Evolutionary conservation across 2,329 filamentous ascomycete species (phyloP).

Genomic region (Fusarium sp.): DNA sequence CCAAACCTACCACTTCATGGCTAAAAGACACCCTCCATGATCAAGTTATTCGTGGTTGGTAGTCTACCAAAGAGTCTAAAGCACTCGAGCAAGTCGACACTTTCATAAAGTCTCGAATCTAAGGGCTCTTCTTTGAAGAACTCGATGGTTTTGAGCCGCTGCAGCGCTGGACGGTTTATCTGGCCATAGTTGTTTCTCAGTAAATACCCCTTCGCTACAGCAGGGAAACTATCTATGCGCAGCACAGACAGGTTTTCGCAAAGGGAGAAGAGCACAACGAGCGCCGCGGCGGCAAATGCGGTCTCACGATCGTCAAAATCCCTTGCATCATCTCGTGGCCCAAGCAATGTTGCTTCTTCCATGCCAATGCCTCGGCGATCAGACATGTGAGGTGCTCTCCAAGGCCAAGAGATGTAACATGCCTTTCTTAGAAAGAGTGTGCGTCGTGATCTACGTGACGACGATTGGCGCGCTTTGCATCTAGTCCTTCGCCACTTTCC

Average conservation of each 20-base stretch:
- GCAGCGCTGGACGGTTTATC: not conserved
- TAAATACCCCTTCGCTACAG: constrained; percentile 1
- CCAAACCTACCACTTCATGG: not conserved
- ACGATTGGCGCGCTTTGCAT: constrained; percentile 20
- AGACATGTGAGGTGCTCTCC: not conserved
- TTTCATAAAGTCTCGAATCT: not conserved
- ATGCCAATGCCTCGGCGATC: constrained; percentile 10
- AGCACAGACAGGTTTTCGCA: constrained; percentile 10
- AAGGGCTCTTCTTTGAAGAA: not conserved
- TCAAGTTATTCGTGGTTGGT: not conserved
- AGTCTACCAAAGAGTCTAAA: constrained; percentile 12
- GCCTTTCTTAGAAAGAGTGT: constrained; percentile 2
- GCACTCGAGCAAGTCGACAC: not conserved
- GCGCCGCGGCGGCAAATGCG: not conserved
- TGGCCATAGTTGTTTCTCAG: constrained; percentile 21
- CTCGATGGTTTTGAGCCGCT: not conserved
- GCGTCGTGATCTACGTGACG: not conserved
- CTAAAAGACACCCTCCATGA: constrained; percentile 9
- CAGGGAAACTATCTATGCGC: not conserved
- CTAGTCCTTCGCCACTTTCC: constrained; percentile 10
- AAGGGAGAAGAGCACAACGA: constrained; percentile 20
- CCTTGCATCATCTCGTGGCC: not conserved
- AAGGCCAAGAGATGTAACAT: constrained; percentile 12
- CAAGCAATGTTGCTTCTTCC: not conserved
- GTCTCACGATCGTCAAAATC: not conserved